phyloP scores from a whole-genome alignment of 495 filamentous ascomycete genomes.

The Tuber umbilicatum region DNA sequence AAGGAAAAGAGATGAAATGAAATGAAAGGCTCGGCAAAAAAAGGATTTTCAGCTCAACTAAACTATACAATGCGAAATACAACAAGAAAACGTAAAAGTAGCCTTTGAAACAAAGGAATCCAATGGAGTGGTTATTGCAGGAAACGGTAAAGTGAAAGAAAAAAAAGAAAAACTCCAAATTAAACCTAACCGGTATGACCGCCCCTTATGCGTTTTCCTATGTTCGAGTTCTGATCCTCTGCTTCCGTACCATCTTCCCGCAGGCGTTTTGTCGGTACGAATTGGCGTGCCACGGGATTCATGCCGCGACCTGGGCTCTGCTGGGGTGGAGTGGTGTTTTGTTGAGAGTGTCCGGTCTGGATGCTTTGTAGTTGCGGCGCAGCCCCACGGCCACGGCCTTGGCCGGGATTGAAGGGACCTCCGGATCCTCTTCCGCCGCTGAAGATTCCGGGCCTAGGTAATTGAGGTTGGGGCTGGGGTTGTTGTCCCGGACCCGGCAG shows the following conservation, averaged over 20 bases:
- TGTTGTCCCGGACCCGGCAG: conserved; percentile 19
- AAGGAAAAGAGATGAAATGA: neutral
- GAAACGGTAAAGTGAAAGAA: too few relatives aligned
- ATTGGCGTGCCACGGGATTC: conserved; percentile 40
- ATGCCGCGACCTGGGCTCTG: conserved; percentile 33
- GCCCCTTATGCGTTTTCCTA: conserved; percentile 29
- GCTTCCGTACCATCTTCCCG: conserved; percentile 33
- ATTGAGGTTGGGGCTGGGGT: conserved; percentile 26
- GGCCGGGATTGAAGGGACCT: conserved; percentile 23
- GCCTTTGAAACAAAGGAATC: neutral
- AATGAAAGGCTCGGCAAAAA: neutral
- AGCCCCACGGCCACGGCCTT: conserved; percentile 29
- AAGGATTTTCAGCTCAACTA: neutral
- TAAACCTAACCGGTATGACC: conserved; percentile 25
- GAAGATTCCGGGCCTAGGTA: conserved; percentile 25
- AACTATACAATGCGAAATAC: neutral
- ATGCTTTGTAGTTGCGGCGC: conserved; percentile 28
- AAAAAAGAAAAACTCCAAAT: neutral
- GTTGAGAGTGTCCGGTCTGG: conserved; percentile 31
- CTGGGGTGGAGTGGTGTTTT: conserved; percentile 8
- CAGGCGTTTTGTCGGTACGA: conserved; percentile 31
- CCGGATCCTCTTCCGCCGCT: conserved; percentile 19
- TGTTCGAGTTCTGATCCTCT: conserved; percentile 24
- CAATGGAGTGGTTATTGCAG: neutral
- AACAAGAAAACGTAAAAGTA: neutral